Evolutionary conservation across 2,329 filamentous ascomycete genomes (phyloP), one percentile per base, ranked within the genome.

Genomic region (Penicillium expansum): DNA sequence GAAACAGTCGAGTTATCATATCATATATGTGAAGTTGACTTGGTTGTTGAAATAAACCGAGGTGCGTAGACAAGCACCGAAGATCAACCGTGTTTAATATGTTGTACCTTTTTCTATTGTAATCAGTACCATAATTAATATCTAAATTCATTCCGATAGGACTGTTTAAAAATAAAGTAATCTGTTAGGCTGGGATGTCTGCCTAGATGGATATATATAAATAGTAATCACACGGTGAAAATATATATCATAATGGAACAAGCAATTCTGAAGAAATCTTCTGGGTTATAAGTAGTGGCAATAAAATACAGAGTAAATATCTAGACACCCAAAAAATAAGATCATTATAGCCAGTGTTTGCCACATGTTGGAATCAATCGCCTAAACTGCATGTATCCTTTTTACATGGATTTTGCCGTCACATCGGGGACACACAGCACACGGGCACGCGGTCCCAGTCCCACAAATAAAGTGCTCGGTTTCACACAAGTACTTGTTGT

Each of bases 341-440:
- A 6, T 41, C 4, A 22, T 9, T n/a, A 9, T 24, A 43, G 18
- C 22, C 7, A 54, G 30, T 24, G 27, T 35, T 47, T 52, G 48
- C 41, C 53, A 56, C 41, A 56, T 45, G 41, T 13, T 32, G 8
- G 32, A 41, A 41, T 45, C 42, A 48, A 41, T 32, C 13, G 11
- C 27, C 14, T 32, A 13, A 50, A 20, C 24, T 56, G 48, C 48
- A 56, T 33, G 41, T 47, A 52, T 51, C 45, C 48, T 45, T 30
- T 41, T 45, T 29, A 33, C 47, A 49, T 49, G 20, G 18, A 32
- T 24, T 50, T 50, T 18, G 29, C 41, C 16, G 53, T 24, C 33
- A 47, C 27, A 29, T 13, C 27, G 48, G 48, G 16, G 32, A 30
- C 33, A 39, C 24, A 39, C 39, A 38, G 53, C 32, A 52, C 32